phyloP scores from a whole-genome alignment of 495 filamentous ascomycete species.

The Podospora pseudocomata region DNA sequence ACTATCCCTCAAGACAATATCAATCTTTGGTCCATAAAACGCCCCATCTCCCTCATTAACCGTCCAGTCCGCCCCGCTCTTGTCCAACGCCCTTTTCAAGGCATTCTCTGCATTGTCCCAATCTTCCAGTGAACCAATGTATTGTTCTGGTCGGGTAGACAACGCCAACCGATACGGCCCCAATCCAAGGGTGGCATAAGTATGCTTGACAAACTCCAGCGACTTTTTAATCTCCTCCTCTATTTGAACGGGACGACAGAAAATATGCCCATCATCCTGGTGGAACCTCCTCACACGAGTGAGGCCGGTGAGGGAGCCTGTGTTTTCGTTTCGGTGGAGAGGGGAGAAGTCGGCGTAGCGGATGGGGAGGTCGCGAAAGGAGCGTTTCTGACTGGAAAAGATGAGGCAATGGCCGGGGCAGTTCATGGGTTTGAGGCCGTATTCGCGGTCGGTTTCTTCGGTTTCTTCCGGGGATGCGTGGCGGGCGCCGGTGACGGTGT shows the following conservation, averaged over 20 bases:
- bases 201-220: constrained; percentile 73
- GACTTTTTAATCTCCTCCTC: constrained; percentile 73
- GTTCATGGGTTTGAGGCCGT: constrained; percentile 95
- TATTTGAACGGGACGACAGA: constrained; percentile 82
- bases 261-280: constrained; percentile 95
- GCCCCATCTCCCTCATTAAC: constrained; percentile 81
- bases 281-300: constrained; percentile 91
- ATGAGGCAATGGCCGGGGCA: constrained; percentile 92
- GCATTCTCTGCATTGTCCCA: constrained; percentile 80
- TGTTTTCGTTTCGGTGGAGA: constrained; percentile 85
- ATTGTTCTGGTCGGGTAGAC: constrained; percentile 78
- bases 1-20: constrained; percentile 77
- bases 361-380: constrained; percentile 79
- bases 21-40: constrained; percentile 95
- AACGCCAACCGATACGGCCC: constrained; percentile 72
- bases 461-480: constrained; percentile 34
- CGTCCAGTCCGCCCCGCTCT: constrained; percentile 62
- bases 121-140: constrained; percentile 72
- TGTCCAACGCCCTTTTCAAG: constrained; percentile 64
- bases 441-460: constrained; percentile 62
- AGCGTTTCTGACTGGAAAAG: constrained; percentile 66
- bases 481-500: constrained; percentile 64
- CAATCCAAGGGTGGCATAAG: constrained; percentile 71
- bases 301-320: constrained; percentile 78
- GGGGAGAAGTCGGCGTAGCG: constrained; percentile 92